A percentile compares a stretch with the other conserved stretches of the same genome.
Evolutionary conservation across 2,329 filamentous ascomycete genomes (phyloP).

Genomic region (Sclerotinia sclerotiorum): DNA sequence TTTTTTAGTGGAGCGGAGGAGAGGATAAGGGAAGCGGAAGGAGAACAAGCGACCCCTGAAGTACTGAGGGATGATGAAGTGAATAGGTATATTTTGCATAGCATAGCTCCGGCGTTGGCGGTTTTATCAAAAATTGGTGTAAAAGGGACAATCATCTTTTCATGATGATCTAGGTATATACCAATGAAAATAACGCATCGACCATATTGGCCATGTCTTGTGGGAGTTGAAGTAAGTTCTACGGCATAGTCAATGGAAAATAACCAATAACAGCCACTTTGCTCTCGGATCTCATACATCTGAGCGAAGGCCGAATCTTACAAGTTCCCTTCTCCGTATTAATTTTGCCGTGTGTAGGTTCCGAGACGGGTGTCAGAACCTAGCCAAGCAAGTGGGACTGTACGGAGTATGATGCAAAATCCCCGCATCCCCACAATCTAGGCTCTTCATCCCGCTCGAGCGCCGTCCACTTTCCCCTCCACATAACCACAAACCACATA

Average conservation of each 20-base stretch:
- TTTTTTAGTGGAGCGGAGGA: constrained; percentile 39
- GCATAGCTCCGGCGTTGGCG: constrained; percentile 18
- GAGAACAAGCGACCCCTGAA: neutral
- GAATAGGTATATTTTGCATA: constrained; percentile 22
- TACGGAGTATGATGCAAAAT: neutral
- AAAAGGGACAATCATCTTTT: constrained; percentile 12
- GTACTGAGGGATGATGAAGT: neutral
- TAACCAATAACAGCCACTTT: neutral
- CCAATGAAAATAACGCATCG: neutral
- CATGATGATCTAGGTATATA: constrained; percentile 14
- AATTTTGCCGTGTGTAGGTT: neutral
- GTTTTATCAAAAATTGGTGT: neutral
- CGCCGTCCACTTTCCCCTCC: constrained; percentile 14
- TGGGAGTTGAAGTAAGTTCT: neutral
- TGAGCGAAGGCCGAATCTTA: neutral
- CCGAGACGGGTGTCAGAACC: neutral
- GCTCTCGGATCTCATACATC: neutral
- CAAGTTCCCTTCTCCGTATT: neutral
- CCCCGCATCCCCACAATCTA: constrained; percentile 11
- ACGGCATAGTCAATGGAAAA: neutral
- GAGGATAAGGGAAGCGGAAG: no score
- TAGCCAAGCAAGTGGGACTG: neutral
- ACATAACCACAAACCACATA: neutral
- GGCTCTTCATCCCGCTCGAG: constrained; percentile 3
- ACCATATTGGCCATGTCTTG: neutral